Base-by-base conservation (phyloP, 2,329 filamentous ascomycete species). In the Phyllosticta capitalensis region DNA sequence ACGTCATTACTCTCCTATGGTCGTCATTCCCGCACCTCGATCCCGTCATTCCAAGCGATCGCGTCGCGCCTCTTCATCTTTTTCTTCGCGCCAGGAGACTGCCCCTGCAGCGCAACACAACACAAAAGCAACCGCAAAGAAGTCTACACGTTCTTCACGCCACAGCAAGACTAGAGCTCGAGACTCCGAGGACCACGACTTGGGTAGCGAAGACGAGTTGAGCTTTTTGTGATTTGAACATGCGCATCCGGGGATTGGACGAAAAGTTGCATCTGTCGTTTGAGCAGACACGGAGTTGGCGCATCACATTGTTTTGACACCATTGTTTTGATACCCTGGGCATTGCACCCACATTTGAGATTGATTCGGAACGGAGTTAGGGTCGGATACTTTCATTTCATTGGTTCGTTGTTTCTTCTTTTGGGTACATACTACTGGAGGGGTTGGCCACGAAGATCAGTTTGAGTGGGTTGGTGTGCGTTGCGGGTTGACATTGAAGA, bases 151-250 rank as follows among this genome's bases (percentile, higher is more conserved):
- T n/a, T 45, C 38, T 7, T n/a, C 5, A 6, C 17, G 17, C 38
- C 38, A 14, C 17, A 45, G 6, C 7, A n/a, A 19, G n/a, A 3
- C 38, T 4, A 45, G 7, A 45, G 38, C 38, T 5, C 17, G n/a
- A n/a, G 17, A 45, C 14, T n/a, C 38, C 6, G 12, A 45, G 14
- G n/a, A 45, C 3, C 52, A 59, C n/a, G 57, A 52, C 17, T 33
- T 45, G 17, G 57, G 54, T 5, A 59, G 57, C 26, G 57, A 28
- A 9, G 57, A 59, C n/a, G 57, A 59, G 45, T 48, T 59, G 17
- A 45, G 57, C n/a, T 52, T 59, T 28, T 10, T 55, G 26, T 59
- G 33, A 24, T 45, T 45, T 17, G 38, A 45, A n/a, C 38, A 45
- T n/a, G n/a, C 17, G n/a, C 14, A 7, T 17, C n/a, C 14, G 38